These are phyloP conservation scores for Juncus effusus DNA, from an alignment of 176 grass and related monocot species.

Conservation along the genomic window DNA sequence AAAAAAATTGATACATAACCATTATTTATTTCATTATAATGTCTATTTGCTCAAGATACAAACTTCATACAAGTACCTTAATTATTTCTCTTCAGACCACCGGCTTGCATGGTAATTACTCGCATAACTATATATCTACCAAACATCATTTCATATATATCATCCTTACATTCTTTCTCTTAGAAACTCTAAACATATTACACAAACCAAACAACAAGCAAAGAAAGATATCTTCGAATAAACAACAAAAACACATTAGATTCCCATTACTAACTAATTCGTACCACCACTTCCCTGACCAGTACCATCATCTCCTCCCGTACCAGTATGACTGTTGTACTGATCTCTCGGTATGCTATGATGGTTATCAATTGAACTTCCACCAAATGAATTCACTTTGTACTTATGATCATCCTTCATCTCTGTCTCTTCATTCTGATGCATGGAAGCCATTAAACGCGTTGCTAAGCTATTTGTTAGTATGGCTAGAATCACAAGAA, in stretches of 20 bases:
- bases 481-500: slow-evolving; percentile 27
- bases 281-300: slow-evolving; percentile 17
- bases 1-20: too few species aligned
- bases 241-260: background rate
- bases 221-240: background rate
- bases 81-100: background rate
- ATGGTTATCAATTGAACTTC: slow-evolving; percentile 32
- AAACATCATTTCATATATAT: slow-evolving; percentile 18
- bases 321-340: slow-evolving; percentile 22
- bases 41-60: too few species aligned
- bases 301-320: slow-evolving; percentile 11
- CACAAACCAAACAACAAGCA: background rate
- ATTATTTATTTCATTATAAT: too few species aligned
- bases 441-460: slow-evolving; percentile 24
- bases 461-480: slow-evolving; percentile 9
- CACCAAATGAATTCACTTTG: slow-evolving; percentile 13
- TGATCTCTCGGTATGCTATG: slow-evolving; percentile 40
- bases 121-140: background rate
- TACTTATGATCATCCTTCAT: background rate
- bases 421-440: slow-evolving; percentile 27
- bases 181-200: background rate
- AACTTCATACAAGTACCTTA: background rate
- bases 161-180: background rate
- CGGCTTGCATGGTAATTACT: background rate
- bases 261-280: slow-evolving; percentile 8